Base-by-base conservation (phyloP, 805 yeast genomes). In the Myxozyma nipponensis region DNA sequence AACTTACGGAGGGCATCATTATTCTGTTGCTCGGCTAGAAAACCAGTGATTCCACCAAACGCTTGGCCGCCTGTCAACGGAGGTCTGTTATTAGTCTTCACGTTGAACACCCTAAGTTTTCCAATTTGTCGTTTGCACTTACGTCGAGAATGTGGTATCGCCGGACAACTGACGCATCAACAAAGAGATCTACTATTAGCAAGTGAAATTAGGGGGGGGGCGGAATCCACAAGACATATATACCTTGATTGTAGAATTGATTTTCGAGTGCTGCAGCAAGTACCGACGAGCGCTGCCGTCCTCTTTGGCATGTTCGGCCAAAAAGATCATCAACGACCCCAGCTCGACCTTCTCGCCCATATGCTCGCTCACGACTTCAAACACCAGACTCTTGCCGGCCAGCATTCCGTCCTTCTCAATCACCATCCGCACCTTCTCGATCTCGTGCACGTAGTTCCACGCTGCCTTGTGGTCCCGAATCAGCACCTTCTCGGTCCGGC, bases 231-330 rank as follows among this genome's bases (percentile, higher is more conserved):
- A 13, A 19, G 18, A 32, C 4, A 4, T 34, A 15, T 28, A 10
- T 19, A 62, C 59, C 44, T 77, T 82, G 36, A 84, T 66, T n/a
- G 87, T 84, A 1, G 95, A 83, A 65, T 91, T 91, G 18, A 91
- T 80, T 58, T 87, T 86, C 1, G 95, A 84, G 24, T 86, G 77
- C 60, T 83, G 83, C 34, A 91, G 71, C 39, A 91, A 69, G 60
- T 84, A 88, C 54, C 86, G 73, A 54, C 83, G 74, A 1, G 82
- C 72, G 3, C 75, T 67, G 46, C 75, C 74, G 28, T 73, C 71
- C 47, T 77, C 79, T 57, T 69, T 66, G 3, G 83, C 76, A 64
- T 83, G 87, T 60, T 88, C 95, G 0, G 91, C 69, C 38, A 90
- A 63, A 62, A 89, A 84, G 30, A 91, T 68, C 39, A 73, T 78